Percentiles rank a stretch among this genome's conserved stretches.
Evolutionary conservation across 2,329 filamentous ascomycete species (phyloP).

Genomic region (Purpureocillium lavendulum): DNA sequence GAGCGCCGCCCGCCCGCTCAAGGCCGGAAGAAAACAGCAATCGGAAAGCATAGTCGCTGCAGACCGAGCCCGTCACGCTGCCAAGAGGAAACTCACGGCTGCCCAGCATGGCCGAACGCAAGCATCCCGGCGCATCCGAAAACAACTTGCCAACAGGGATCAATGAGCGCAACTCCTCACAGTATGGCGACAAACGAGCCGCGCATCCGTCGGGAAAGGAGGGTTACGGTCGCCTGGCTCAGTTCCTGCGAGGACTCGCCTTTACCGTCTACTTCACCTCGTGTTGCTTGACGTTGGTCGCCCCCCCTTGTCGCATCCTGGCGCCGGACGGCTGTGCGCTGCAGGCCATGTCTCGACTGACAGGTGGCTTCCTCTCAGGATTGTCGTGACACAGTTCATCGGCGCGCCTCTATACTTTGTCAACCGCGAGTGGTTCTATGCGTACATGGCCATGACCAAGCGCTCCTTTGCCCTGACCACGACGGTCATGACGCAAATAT

Average conservation of each 20-base stretch:
- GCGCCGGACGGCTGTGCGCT: too few species aligned
- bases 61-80: slow-evolving; percentile 16
- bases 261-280: slow-evolving; percentile 43
- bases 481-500: slow-evolving; percentile 76
- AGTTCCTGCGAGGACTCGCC: slow-evolving; percentile 42
- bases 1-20: too few species aligned
- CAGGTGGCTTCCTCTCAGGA: slow-evolving; percentile 30
- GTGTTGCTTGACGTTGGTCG: slow-evolving; percentile 39
- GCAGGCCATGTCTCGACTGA: not conserved
- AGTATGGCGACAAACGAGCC: not conserved
- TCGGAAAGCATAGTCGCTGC: not conserved
- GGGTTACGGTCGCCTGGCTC: slow-evolving; percentile 40
- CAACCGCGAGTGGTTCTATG: slow-evolving; percentile 71
- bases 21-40: too few species aligned
- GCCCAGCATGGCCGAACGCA: too few species aligned
- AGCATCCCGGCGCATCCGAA: too few species aligned
- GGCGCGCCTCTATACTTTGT: slow-evolving; percentile 69
- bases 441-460: slow-evolving; percentile 83
- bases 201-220: slow-evolving; percentile 47
- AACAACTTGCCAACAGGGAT: slow-evolving; percentile 6
- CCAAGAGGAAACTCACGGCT: slow-evolving; percentile 3
- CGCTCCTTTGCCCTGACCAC: slow-evolving; percentile 71
- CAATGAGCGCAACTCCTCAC: not conserved
- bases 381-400: slow-evolving; percentile 65
- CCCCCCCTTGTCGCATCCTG: too few species aligned